Conservation (phyloP, 106 monocot species). For the Agapanthus africanus region DNA sequence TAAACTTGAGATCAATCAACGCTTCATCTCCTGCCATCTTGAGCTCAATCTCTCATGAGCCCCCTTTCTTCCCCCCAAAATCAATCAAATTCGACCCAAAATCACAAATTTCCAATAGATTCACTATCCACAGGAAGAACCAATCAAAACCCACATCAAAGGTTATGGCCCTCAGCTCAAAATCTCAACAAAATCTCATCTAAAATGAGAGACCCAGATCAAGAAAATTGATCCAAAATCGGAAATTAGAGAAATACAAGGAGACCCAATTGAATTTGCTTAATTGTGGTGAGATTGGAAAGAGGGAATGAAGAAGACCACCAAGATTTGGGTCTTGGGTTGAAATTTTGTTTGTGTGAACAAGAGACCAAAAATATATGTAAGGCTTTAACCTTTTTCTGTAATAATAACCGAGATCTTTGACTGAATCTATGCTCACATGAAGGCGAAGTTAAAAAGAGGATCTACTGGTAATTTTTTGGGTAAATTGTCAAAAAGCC, state of each 20-base stretch:
- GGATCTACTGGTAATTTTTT: no score
- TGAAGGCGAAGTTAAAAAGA: no score
- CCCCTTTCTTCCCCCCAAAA: not conserved
- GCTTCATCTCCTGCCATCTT: slow-evolving; percentile 9
- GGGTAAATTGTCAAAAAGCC: no score
- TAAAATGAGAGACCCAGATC: not conserved
- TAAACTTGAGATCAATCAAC: slow-evolving; percentile 23
- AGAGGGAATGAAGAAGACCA: slow-evolving; percentile 2
- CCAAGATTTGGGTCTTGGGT: not conserved
- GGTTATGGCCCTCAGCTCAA: not conserved
- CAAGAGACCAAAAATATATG: not conserved
- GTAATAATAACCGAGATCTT: no score
- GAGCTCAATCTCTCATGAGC: not conserved
- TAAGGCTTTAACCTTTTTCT: no score
- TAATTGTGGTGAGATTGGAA: not conserved
- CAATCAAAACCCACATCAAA: slow-evolving; percentile 7
- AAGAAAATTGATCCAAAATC: not conserved
- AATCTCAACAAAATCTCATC: not conserved
- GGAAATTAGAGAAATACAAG: not conserved
- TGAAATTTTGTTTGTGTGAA: not conserved
- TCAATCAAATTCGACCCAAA: not conserved
- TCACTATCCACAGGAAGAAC: not conserved
- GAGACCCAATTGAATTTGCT: not conserved
- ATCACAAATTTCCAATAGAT: slow-evolving; percentile 4
- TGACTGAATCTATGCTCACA: no score